These are phyloP conservation scores for Trypanosoma melophagium DNA, from an alignment of 208 protist genomes.

Conservation along the genomic window DNA sequence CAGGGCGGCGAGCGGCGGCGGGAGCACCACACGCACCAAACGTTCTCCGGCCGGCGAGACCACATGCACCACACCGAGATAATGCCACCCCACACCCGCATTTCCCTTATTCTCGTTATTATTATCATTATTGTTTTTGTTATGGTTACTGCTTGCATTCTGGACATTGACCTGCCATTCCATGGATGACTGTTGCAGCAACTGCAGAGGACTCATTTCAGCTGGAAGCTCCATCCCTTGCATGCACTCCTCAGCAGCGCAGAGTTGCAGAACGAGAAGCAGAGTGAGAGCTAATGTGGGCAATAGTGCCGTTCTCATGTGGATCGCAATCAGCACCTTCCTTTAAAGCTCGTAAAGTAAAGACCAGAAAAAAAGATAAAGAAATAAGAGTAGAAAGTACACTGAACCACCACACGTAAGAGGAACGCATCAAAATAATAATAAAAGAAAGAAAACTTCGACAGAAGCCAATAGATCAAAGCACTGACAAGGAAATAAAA, in stretches of 20 bases:
- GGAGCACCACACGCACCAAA: background rate
- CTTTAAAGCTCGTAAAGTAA: too few species aligned
- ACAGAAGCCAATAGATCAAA: too few species aligned
- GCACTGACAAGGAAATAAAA: too few species aligned
- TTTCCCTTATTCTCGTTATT: background rate
- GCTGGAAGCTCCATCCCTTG: background rate
- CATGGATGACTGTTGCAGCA: conserved; percentile 1
- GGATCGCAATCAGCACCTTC: too few species aligned
- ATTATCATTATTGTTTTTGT: background rate
- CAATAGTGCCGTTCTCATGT: too few species aligned
- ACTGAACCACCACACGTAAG: too few species aligned
- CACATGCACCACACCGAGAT: conserved; percentile 8
- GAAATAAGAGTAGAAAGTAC: too few species aligned
- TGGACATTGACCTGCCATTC: conserved; percentile 7
- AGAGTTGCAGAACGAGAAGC: background rate
- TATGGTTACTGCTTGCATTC: background rate
- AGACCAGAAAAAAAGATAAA: too few species aligned
- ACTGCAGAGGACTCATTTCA: conserved; percentile 8
- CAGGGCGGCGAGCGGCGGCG: background rate
- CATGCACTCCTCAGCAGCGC: background rate
- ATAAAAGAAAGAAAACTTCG: too few species aligned
- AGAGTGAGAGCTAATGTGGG: background rate
- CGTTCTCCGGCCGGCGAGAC: conserved; percentile 7
- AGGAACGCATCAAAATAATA: too few species aligned
- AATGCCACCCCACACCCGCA: background rate